Percentiles rank a stretch among this genome's conserved stretches.
phyloP scores from a whole-genome alignment of 495 filamentous ascomycete genomes.

The Annulohypoxylon stygium region DNA sequence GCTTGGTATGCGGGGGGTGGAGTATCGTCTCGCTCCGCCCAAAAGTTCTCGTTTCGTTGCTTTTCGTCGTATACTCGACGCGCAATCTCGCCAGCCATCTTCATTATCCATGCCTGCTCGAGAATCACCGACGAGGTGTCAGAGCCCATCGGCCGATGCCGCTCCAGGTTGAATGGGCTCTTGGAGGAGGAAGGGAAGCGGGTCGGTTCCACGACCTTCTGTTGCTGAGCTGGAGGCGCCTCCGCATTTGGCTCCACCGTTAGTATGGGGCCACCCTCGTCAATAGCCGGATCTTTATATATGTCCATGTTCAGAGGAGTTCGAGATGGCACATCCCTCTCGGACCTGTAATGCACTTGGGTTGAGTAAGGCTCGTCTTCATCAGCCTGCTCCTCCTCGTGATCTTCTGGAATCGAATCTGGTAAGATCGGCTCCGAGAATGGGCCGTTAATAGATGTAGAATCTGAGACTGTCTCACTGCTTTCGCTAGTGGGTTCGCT shows the following conservation, averaged over 20 bases:
- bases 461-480: constrained; percentile 57
- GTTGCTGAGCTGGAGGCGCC: constrained; percentile 33
- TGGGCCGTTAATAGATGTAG: constrained; percentile 53
- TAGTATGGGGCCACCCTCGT: constrained; percentile 23
- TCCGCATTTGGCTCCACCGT: constrained; percentile 37
- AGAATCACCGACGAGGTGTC: constrained; percentile 71
- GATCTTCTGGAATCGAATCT: constrained; percentile 62
- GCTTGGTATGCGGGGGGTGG: constrained; percentile 75
- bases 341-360: constrained; percentile 57
- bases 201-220: constrained; percentile 53
- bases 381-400: constrained; percentile 68
- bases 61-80: constrained; percentile 80
- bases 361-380: constrained; percentile 57
- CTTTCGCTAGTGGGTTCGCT: constrained; percentile 65
- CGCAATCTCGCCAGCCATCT: constrained; percentile 91
- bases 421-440: constrained; percentile 64
- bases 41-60: constrained; percentile 61
- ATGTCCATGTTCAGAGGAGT: constrained; percentile 50
- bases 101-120: constrained; percentile 89
- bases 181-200: constrained; percentile 47
- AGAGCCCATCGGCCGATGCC: constrained; percentile 50
- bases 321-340: constrained; percentile 47
- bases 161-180: constrained; percentile 52
- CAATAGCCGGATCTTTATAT: constrained; percentile 36
- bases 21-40: constrained; percentile 65